Base-by-base conservation (phyloP, 78 protist genomes). In the Chrysochromulina parva region DNA sequence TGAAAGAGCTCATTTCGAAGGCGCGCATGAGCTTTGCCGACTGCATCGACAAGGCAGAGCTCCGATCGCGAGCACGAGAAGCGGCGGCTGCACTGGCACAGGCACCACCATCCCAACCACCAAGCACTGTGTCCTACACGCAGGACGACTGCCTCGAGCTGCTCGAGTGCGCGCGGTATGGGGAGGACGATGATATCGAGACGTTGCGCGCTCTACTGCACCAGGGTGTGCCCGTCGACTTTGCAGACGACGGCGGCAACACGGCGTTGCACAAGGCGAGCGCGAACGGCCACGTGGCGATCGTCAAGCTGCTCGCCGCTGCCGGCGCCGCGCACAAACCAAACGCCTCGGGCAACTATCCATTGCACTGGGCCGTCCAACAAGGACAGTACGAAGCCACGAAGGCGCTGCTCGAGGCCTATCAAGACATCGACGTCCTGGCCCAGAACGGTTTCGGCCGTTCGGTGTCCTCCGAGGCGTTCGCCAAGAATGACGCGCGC, bases 351-450 rank as follows among this genome's bases (percentile, higher is more conserved):
- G 90, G 90, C 47, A 87, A 87, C 81, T 3, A 22, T 26, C 90
- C 90, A 54, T 62, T 87, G 24, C 90, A 87, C 81, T 87, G 90
- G 90, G 90, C 90, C 26, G 90, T 87, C 38, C 90, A 87, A 22
- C 71, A 87, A 26, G 59, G 24, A 53, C 62, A 60, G 10, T 9
- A 4, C 20, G 22, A 7, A 3, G 67, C 22, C 22, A 78, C 65
- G 9, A 48, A 0, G 58, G 47, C 57, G 65, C 47, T 86, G 24
- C 78, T 69, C 48, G 24, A 28, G 26, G 52, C 50, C 24, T 69
- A 11, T 50, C 52, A 28, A 0, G 78, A n/a, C 0, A 57, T 57
- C 7, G 52, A 38, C 55, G 84, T 74, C 38, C 84, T 74, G 17
- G 84, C 84, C 24, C 53, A 14, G 26, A 74, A 74, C 84, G 28